Evolutionary conservation across 768 basidiomycete species (phyloP), one percentile per base, ranked within the genome.

Genomic region (Calocera viscosa): DNA sequence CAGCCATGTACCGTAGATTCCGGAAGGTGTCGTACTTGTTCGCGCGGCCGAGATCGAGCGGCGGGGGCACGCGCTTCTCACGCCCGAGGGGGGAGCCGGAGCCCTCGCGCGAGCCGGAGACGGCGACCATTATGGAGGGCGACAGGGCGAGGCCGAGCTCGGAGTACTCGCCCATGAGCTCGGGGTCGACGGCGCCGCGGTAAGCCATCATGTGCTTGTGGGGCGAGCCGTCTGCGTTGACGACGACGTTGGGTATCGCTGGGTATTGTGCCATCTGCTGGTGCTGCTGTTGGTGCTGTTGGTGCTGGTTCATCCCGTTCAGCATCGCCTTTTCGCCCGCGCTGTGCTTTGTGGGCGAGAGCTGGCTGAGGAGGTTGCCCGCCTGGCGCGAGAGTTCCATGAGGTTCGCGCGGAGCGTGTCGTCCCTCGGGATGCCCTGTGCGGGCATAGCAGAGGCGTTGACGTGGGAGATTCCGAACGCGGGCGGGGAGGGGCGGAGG

Each of bases 1-100:
- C 53, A 60, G 53, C 53, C 8, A 22, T 26, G 19, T 60, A 60
- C 26, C 53, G 53, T 19, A 60, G 53, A 32, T 60, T 60, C 7
- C 53, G 53, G 53, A 60, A 60, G 26, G 53, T 60, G 53, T 60
- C 53, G 30, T 60, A 60, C 53, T 60, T 60, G 53, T 22, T 32
- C 53, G 53, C 53, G 14, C 53, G 53, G 30, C 5, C 24, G 30
- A 60, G 53, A 30, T 60, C 53, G 26, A 60, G 53, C 24, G 53
- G 53, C 30, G 53, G 53, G 14, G 53, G 53, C 16, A 60, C 53
- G 53, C 53, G 53, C 53, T 60, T 60, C 30, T 60, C 53, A 11
- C 30, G 2, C 2, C 53, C 53, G 53, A 60, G 53, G 53, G 53
- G 53, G 14, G 53, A 60, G 30, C 53, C 53, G 2, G 53, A 60